Evolutionary conservation across 257 asterid genomes (phyloP).

Genomic region (Solanum chmielewskii): DNA sequence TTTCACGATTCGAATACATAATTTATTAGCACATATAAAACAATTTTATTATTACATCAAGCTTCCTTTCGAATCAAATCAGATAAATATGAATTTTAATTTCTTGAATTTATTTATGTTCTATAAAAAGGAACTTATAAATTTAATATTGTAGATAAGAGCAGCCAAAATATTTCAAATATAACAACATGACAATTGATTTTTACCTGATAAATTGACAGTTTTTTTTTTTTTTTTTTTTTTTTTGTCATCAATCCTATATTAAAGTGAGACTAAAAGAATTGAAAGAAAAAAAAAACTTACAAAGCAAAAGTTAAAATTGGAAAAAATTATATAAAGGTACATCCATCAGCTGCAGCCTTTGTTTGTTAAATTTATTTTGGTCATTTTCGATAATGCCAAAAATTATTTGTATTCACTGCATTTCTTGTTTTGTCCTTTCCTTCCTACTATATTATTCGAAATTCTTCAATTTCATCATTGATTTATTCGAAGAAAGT

Average conservation of each 20-base stretch:
- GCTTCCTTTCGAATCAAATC: neutral
- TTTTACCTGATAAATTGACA: neutral
- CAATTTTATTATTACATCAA: neutral
- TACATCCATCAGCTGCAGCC: conserved; percentile 13
- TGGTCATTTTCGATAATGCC: conserved; percentile 17
- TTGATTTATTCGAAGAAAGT: neutral
- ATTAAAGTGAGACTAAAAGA: neutral
- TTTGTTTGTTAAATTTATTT: conserved; percentile 15
- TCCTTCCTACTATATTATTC: neutral
- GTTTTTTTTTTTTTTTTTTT: conserved; percentile 1
- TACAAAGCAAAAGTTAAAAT: neutral
- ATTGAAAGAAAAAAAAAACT: neutral
- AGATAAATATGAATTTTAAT: too few relatives aligned
- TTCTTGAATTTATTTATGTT: too few relatives aligned
- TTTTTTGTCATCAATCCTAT: neutral
- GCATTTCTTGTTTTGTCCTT: conserved; percentile 13
- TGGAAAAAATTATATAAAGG: conserved; percentile 1
- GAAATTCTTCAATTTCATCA: neutral
- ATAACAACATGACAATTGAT: neutral
- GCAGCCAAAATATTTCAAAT: neutral
- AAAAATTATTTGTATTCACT: neutral
- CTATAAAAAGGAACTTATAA: neutral
- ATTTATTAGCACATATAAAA: too few relatives aligned
- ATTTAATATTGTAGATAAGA: neutral
- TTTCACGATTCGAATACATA: neutral